Evolutionary conservation across 2,329 filamentous ascomycete genomes (phyloP).

Genomic region (Epichloe elymi): DNA sequence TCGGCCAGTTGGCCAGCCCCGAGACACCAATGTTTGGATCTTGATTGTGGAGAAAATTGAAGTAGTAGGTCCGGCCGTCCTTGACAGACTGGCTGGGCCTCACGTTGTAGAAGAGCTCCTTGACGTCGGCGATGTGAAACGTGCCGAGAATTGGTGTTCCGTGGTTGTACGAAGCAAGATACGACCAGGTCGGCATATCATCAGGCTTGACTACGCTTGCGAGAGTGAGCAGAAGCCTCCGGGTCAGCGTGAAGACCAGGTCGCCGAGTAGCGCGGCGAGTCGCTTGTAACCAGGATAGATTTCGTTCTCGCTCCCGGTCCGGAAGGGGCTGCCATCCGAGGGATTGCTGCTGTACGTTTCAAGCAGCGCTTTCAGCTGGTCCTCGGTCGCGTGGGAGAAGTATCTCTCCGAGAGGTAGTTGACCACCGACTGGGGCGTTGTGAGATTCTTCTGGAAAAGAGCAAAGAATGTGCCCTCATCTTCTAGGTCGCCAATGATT

Average conservation of each 20-base stretch:
- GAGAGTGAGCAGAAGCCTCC: conserved; percentile 47
- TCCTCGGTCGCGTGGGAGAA: conserved; percentile 47
- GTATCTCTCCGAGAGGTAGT: conserved; percentile 42
- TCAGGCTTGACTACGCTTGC: conserved; percentile 33
- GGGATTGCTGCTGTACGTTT: conserved; percentile 43
- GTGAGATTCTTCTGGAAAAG: background rate
- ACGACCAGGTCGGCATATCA: conserved; percentile 56
- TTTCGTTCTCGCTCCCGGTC: conserved; percentile 53
- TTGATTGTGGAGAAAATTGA: conserved; percentile 56
- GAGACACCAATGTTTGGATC: conserved; percentile 50
- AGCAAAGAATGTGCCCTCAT: conserved; percentile 1
- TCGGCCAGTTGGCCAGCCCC: conserved; percentile 26
- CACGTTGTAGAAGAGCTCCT: conserved; percentile 56
- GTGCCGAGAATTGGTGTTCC: conserved; percentile 62
- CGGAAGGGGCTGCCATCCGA: conserved; percentile 56
- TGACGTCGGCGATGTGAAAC: conserved; percentile 57
- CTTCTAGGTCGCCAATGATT: conserved; percentile 1
- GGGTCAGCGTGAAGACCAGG: conserved; percentile 58
- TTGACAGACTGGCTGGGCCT: conserved; percentile 46
- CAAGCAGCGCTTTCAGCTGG: conserved; percentile 43
- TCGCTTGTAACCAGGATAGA: conserved; percentile 67
- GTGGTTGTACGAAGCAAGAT: conserved; percentile 59
- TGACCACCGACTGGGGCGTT: conserved; percentile 28
- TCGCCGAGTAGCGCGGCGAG: conserved; percentile 65
- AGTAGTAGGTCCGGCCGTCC: conserved; percentile 55